Evolutionary conservation across 176 grass and related monocot genomes (phyloP), one percentile per base, ranked within the genome.

Genomic region (Eragrostis curvula): DNA sequence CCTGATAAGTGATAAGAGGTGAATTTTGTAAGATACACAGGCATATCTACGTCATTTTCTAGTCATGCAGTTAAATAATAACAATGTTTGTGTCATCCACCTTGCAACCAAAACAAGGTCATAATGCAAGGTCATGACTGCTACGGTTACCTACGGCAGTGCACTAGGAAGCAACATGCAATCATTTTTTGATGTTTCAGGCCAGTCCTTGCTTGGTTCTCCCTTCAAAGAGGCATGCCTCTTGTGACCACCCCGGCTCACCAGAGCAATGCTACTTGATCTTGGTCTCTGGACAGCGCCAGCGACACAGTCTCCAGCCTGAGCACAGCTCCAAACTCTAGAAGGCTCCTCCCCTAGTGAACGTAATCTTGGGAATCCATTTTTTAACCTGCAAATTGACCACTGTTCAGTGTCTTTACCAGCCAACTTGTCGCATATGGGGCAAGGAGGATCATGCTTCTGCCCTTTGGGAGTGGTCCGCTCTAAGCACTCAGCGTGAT

Each of bases 401-500:
- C 91, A 89, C 28, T 94, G 88, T 45, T 97, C 89, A 0, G 81
- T 87, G 45, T 82, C 80, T 64, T 87, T 83, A 43, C 88, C 85
- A 44, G 79, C 68, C 70, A 68, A 74, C 62, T 93, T 97, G 27
- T 91, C 81, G 7, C 94, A 97, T 44, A 79, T 51, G 52, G 94
- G 91, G 51, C 91, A 97, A 60, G 89, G 81, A 55, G 94, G 94
- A 32, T 94, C 91, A 78, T 89, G 84, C 47, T 89, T 93, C 47
- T 87, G 81, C 48, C 74, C 70, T 70, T 97, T 97, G 23, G 94
- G 87, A 36, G 89, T 85, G 12, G 85, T 75, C 40, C 85, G 70
- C 40, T 97, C 94, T 82, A 97, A 89, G 77, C 91, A 94, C 58
- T 97, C 94, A 39, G 89, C 88, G 79, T 94, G 94, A 48, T 91